A percentile compares a stretch with the other conserved stretches of the same genome.
Evolutionary conservation across 2,329 filamentous ascomycete genomes (phyloP).

Genomic region (Elsinoe fawcettii): DNA sequence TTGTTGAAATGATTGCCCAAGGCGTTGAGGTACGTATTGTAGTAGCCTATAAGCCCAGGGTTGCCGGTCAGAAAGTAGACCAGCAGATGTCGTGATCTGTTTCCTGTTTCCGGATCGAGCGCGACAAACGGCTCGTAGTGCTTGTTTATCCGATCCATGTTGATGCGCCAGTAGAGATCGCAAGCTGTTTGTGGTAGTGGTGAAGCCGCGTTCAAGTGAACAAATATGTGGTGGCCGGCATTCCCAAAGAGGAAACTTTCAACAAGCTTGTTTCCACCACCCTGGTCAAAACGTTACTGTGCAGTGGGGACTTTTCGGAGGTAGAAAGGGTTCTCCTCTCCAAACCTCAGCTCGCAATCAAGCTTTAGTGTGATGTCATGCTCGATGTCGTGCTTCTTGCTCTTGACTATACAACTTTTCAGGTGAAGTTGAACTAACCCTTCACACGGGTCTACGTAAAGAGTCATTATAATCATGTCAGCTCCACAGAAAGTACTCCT

Average conservation of each 20-base stretch:
- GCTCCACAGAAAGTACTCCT: constrained; percentile 48
- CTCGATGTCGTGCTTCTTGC: constrained; percentile 6
- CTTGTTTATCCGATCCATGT: background rate
- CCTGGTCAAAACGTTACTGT: background rate
- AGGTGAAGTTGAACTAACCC: too few relatives aligned
- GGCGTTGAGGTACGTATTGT: constrained; percentile 56
- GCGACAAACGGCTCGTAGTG: background rate
- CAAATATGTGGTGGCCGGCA: too few relatives aligned
- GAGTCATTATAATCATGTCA: background rate
- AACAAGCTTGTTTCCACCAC: background rate
- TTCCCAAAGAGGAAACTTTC: background rate
- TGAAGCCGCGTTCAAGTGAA: too few relatives aligned
- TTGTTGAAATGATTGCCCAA: constrained; percentile 40
- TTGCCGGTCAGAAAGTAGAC: constrained; percentile 71
- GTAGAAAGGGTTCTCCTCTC: too few relatives aligned
- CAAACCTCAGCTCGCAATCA: background rate
- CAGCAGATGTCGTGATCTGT: constrained; percentile 35
- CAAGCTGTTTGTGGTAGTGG: too few relatives aligned
- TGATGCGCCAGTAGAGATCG: background rate
- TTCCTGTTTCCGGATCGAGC: background rate
- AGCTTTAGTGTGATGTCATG: constrained; percentile 1
- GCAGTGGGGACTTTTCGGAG: too few relatives aligned
- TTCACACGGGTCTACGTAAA: too few relatives aligned
- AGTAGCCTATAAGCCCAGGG: constrained; percentile 68
- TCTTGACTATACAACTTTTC: too few relatives aligned